Conservation (phyloP, 306 rosid genomes). For the Carpinus fangiana region DNA sequence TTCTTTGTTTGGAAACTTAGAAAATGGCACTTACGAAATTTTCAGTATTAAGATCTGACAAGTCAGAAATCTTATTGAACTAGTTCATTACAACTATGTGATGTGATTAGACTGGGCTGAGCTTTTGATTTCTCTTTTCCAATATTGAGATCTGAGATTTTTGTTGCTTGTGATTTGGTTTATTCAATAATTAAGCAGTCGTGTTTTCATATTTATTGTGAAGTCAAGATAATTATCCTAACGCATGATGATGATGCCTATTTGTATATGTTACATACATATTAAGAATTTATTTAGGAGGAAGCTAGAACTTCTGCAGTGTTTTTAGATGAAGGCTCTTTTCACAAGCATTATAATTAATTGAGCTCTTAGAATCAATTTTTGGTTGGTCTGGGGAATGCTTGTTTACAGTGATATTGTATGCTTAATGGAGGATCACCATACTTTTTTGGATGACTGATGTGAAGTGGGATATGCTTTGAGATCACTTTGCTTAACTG, state of each 20-base stretch:
- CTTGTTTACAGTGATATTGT: not conserved
- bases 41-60: constrained; percentile 26
- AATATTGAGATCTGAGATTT: not conserved
- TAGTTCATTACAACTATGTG: constrained; percentile 1
- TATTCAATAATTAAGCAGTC: not conserved
- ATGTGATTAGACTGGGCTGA: not conserved
- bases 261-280: not conserved
- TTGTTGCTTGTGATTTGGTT: not conserved
- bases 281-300: not conserved
- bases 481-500: too few relatives aligned
- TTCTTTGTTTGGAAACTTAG: constrained; percentile 15
- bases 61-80: constrained; percentile 14
- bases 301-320: not conserved
- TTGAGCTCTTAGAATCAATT: not conserved
- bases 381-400: not conserved
- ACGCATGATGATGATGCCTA: too few relatives aligned
- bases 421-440: not conserved
- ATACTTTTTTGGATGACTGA: not conserved
- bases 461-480: not conserved
- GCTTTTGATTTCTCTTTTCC: not conserved
- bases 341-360: not conserved
- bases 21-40: not conserved
- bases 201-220: not conserved
- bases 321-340: not conserved
- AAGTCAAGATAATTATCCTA: too few relatives aligned